Evolutionary conservation across 2,329 filamentous ascomycete genomes (phyloP).

Genomic region (Diaporthe amygdali): DNA sequence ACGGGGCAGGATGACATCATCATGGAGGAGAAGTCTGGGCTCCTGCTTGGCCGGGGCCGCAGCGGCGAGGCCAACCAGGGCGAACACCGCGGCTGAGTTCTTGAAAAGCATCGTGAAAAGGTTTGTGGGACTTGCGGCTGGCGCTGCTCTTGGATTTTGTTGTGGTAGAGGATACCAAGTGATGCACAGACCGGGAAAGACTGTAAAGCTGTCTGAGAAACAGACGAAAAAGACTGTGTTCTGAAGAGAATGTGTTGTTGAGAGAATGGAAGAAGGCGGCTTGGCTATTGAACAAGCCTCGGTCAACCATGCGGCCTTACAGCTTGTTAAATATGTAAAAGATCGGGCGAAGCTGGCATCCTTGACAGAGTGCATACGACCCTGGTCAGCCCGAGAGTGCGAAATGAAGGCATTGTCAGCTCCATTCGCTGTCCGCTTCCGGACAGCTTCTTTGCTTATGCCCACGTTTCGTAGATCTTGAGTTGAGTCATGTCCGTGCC

Average conservation of each 20-base stretch:
- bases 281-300: conserved; percentile 3
- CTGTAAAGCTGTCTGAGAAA: background rate
- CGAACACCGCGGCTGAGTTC: background rate
- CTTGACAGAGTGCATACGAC: background rate
- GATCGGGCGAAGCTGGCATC: background rate
- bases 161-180: background rate
- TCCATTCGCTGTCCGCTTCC: background rate
- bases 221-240: background rate
- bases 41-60: conserved; percentile 1
- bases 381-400: background rate
- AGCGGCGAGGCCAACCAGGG: conserved; percentile 5
- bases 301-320: background rate
- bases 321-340: background rate
- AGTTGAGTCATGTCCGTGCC: conserved; percentile 7
- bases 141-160: background rate
- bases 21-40: background rate
- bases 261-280: conserved; percentile 14
- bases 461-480: conserved; percentile 1
- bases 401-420: conserved; percentile 11
- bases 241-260: background rate
- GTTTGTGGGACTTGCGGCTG: background rate
- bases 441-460: background rate
- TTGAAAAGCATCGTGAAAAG: background rate
- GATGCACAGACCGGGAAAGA: background rate
- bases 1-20: conserved; percentile 4